A percentile compares a stretch with the other conserved stretches of the same genome.
Conservation (phyloP, 768 basidiomycete genomes). For the Cantharellus cinnabarinus region DNA sequence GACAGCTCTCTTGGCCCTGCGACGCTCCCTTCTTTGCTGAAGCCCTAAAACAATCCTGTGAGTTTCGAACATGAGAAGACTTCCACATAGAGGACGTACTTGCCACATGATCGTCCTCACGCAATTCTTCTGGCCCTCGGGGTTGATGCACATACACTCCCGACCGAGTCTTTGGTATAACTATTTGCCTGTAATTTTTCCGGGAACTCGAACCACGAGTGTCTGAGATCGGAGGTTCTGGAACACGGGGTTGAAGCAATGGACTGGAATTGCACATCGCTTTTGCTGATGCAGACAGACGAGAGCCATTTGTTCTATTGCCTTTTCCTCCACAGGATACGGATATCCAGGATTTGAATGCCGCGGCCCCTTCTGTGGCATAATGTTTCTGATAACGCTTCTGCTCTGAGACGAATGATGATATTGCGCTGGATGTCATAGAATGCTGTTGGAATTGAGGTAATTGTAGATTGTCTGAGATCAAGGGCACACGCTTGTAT, state of each 20-base stretch:
- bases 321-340: neutral
- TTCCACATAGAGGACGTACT: too few relatives aligned
- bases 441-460: neutral
- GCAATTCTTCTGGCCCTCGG: too few relatives aligned
- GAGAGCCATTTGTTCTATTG: neutral
- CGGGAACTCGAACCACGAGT: too few relatives aligned
- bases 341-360: neutral
- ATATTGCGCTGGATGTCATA: neutral
- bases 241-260: neutral
- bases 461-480: neutral
- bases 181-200: too few relatives aligned
- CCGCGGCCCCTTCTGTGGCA: neutral
- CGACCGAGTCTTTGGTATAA: too few relatives aligned
- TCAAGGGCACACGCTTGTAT: neutral
- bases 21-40: neutral
- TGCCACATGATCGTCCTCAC: too few relatives aligned
- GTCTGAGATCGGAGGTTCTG: neutral
- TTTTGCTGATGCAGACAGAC: neutral
- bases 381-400: neutral
- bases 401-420: neutral
- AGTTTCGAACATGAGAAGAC: neutral
- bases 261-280: neutral
- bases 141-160: too few relatives aligned
- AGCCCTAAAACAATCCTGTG: neutral
- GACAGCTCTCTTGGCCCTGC: neutral